Evolutionary conservation across 768 basidiomycete species (phyloP), one percentile per base, ranked within the genome.

Genomic region (Kwoniella shandongensis): DNA sequence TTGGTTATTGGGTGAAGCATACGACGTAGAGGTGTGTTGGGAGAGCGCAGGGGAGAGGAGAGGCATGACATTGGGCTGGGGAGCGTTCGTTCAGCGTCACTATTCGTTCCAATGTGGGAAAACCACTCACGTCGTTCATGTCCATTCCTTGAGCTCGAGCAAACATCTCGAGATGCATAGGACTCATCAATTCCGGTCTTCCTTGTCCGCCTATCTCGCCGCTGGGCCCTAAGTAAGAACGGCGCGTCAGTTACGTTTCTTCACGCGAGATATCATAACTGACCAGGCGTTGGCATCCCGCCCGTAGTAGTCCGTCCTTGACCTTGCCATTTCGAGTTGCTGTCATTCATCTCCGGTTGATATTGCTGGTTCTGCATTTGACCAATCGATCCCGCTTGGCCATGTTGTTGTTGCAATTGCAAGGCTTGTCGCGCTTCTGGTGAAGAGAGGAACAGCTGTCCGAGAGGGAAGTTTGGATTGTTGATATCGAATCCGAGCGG

Each of bases 371-470:
- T 32, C 25, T 44, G 49, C 29, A 44, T 26, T 13, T 50, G 49
- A 15, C 91, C 88, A 58, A 90, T 88, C 88, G 85, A 69, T 87
- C 87, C 8, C 88, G 85, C 60, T 87, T 42, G 89, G 32, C 30
- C 13, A 20, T 17, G 18, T 39, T 22, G 38, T 55, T 60, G 59
- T 2, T 42, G 32, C 10, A 38, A 13, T 35, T 50, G 52, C 40
- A 47, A 45, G 47, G 41, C 42, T 12, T 50, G 57, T 5, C 54
- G 23, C 18, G 20, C 52, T 17, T 35, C 11, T 15, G 66, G 59
- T 2, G 66, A 68, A 17, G 58, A 26, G 38, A 63, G 40, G 47
- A 51, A 64, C 63, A 63, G 57, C 30, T 68, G 70, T 12, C 64
- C 66, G 50, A 72, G 61, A 12, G 63, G 59, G 38, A 63, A 58